Conservation (phyloP, 129 eudicot genomes). For the Flaveria linearis region DNA sequence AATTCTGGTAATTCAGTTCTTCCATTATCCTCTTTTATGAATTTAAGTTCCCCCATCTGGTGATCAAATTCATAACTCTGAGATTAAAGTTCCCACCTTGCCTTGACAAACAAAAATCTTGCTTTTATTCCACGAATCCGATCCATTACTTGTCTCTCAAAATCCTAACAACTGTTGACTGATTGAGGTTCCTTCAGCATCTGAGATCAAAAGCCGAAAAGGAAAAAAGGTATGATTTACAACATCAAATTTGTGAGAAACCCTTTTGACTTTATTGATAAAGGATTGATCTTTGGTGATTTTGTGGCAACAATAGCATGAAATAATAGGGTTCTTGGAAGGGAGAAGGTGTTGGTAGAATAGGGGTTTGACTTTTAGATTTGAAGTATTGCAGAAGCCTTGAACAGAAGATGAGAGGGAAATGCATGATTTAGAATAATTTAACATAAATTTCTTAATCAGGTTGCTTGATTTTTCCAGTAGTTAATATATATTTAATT, state of each 20-base stretch:
- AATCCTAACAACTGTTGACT: conserved; percentile 21
- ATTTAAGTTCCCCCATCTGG: conserved; percentile 40
- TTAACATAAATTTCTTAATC: conserved; percentile 38
- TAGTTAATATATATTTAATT: conserved; percentile 23
- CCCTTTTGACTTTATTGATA: conserved; percentile 14
- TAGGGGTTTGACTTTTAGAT: conserved; percentile 45
- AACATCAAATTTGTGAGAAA: conserved; percentile 6
- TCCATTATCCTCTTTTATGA: conserved; percentile 53
- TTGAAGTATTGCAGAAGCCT: conserved; percentile 35
- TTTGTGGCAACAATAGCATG: conserved; percentile 29
- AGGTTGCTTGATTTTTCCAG: conserved; percentile 24
- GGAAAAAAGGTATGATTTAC: neutral
- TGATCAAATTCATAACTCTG: conserved; percentile 34
- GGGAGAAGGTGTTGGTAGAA: conserved; percentile 28
- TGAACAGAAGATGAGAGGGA: conserved; percentile 41
- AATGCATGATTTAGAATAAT: conserved; percentile 41
- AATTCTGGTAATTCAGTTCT: conserved; percentile 36
- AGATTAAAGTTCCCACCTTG: conserved; percentile 21
- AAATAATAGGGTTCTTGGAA: conserved; percentile 36
- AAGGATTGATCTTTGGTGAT: conserved; percentile 25
- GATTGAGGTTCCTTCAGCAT: conserved; percentile 22
- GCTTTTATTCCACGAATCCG: conserved; percentile 18
- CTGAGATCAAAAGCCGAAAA: conserved; percentile 21
- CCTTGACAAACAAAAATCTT: conserved; percentile 15
- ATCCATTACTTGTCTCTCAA: conserved; percentile 32